Conservation (phyloP, 768 basidiomycete genomes). For the Hygrocybe coccinea region DNA sequence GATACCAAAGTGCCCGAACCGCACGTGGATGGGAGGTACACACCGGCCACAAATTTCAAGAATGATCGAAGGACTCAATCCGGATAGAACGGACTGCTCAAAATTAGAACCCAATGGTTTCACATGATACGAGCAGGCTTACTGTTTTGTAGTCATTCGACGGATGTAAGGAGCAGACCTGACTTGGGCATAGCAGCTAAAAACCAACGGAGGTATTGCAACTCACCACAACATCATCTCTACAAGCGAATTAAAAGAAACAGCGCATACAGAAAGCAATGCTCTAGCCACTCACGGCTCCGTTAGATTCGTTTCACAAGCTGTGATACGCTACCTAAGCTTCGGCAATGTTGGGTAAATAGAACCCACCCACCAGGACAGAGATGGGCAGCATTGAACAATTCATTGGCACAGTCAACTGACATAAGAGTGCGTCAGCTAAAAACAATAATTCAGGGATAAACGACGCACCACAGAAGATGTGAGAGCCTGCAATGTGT, state of each 20-base stretch:
- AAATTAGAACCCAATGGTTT: slow-evolving; percentile 4
- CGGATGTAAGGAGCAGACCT: slow-evolving; percentile 52
- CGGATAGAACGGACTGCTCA: slow-evolving; percentile 75
- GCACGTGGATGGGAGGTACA: slow-evolving; percentile 13
- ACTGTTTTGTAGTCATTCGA: slow-evolving; percentile 91
- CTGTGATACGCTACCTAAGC: slow-evolving; percentile 33
- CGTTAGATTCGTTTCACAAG: slow-evolving; percentile 73
- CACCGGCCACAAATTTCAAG: slow-evolving; percentile 80
- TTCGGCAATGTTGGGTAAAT: background rate
- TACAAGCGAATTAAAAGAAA: slow-evolving; percentile 18
- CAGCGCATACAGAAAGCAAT: background rate
- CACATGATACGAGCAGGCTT: slow-evolving; percentile 32
- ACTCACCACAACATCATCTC: slow-evolving; percentile 62
- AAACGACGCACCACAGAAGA: slow-evolving; percentile 63
- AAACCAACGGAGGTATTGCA: background rate
- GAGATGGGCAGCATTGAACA: slow-evolving; percentile 70
- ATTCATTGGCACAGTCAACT: slow-evolving; percentile 84
- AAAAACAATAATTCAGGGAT: slow-evolving; percentile 1
- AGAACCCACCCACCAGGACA: slow-evolving; percentile 60
- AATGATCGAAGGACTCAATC: slow-evolving; percentile 67
- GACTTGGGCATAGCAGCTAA: background rate
- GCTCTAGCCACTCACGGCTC: slow-evolving; percentile 56
- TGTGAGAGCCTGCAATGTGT: slow-evolving; percentile 67
- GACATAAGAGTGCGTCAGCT: slow-evolving; percentile 2
- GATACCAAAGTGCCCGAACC: background rate